phyloP scores from a whole-genome alignment of 306 rosid species.

The Ziziphus jujuba region DNA sequence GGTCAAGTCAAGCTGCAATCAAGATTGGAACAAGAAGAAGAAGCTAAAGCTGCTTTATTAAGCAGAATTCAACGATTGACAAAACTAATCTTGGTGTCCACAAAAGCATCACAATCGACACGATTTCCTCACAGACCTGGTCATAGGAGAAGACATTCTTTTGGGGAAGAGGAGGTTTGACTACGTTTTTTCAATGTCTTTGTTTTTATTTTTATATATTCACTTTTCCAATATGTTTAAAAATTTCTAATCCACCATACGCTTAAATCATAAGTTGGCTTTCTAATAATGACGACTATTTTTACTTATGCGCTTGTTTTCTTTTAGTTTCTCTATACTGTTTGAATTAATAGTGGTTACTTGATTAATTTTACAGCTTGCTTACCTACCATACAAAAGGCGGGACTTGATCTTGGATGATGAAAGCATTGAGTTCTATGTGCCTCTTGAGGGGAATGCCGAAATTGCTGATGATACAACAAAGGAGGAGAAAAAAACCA shows the following conservation, averaged over 20 bases:
- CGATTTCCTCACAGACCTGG: slow-evolving; percentile 69
- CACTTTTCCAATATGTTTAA: no score
- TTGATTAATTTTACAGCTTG: slow-evolving; percentile 65
- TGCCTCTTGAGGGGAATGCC: slow-evolving; percentile 68
- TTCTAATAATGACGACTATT: slow-evolving; percentile 3
- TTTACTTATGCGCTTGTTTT: background rate
- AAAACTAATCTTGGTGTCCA: slow-evolving; percentile 93
- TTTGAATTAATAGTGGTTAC: slow-evolving; percentile 12
- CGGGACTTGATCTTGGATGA: slow-evolving; percentile 86
- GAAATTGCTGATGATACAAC: slow-evolving; percentile 52
- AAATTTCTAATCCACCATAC: no score
- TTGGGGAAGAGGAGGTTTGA: slow-evolving; percentile 85
- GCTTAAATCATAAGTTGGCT: no score
- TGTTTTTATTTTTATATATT: background rate
- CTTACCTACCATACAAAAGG: slow-evolving; percentile 93
- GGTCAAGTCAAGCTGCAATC: slow-evolving; percentile 93
- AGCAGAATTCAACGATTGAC: slow-evolving; percentile 97
- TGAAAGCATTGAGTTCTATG: slow-evolving; percentile 77
- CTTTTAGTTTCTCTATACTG: slow-evolving; percentile 1
- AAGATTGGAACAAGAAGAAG: slow-evolving; percentile 98
- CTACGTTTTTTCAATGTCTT: slow-evolving; percentile 8
- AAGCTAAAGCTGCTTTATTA: slow-evolving; percentile 91
- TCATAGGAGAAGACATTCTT: slow-evolving; percentile 87
- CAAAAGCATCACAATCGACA: slow-evolving; percentile 70
- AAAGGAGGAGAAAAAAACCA: slow-evolving; percentile 82